Conservation (phyloP, 129 eudicot species). For the Artemisia annua region DNA sequence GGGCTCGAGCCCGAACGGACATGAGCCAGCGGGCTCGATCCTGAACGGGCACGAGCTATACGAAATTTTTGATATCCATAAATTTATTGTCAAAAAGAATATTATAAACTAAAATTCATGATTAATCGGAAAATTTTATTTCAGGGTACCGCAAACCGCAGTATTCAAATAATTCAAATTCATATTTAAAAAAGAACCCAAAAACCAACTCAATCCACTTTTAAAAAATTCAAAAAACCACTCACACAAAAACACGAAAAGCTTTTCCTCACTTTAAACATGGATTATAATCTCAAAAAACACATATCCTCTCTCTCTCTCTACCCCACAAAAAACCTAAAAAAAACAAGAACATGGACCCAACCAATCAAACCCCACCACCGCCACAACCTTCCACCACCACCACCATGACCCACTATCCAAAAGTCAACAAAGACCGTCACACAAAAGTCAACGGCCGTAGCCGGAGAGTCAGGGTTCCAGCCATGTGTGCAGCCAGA, state of each 20-base stretch:
- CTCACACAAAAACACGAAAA: neutral
- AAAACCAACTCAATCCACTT: neutral
- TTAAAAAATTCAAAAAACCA: neutral
- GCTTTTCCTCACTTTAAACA: neutral
- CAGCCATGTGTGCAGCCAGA: slow-evolving; percentile 51
- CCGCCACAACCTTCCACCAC: slow-evolving; percentile 25
- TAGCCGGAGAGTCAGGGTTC: slow-evolving; percentile 45
- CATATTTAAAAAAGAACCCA: neutral
- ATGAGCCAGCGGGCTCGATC: too few species aligned
- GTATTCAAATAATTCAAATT: too few species aligned
- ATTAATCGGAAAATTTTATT: too few species aligned
- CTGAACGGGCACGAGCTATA: too few species aligned
- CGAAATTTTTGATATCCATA: too few species aligned
- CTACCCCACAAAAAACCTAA: neutral
- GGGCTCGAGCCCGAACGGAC: too few species aligned
- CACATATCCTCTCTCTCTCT: neutral
- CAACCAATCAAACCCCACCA: slow-evolving; percentile 24
- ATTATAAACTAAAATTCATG: too few species aligned
- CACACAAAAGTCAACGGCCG: slow-evolving; percentile 44
- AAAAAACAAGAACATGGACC: neutral
- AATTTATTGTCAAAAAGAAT: too few species aligned
- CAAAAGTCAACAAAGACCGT: slow-evolving; percentile 31
- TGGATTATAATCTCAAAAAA: neutral
- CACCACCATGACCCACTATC: slow-evolving; percentile 1
- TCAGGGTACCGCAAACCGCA: too few species aligned